Conservation (phyloP, 768 basidiomycete species). For the Clavaria fumosa region DNA sequence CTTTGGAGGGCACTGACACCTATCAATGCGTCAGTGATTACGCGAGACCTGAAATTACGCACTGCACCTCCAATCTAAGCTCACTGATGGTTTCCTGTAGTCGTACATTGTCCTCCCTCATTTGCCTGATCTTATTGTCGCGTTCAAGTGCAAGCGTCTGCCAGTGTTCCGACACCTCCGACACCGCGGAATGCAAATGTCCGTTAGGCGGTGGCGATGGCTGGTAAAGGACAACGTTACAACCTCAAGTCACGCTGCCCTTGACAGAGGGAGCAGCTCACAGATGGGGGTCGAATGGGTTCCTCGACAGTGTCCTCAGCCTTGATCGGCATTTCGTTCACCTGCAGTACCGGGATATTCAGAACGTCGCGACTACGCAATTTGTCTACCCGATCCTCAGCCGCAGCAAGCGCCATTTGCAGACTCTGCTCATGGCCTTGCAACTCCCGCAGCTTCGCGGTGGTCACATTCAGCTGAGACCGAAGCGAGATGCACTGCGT, state of each 20-base stretch:
- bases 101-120: slow-evolving; percentile 31
- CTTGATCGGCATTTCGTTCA: no score
- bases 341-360: slow-evolving; percentile 30
- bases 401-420: slow-evolving; percentile 33
- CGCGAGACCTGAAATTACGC: neutral
- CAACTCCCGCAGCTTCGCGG: slow-evolving; percentile 32
- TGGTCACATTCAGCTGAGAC: slow-evolving; percentile 39
- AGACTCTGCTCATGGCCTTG: slow-evolving; percentile 33
- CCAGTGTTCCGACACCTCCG: slow-evolving; percentile 25
- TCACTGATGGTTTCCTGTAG: slow-evolving; percentile 28
- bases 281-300: no score
- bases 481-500: slow-evolving; percentile 43
- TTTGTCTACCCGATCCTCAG: slow-evolving; percentile 51
- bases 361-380: slow-evolving; percentile 37
- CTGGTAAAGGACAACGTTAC: slow-evolving; percentile 29
- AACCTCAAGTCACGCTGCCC: no score
- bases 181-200: slow-evolving; percentile 16
- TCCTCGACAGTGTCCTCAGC: no score
- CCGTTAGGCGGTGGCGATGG: slow-evolving; percentile 25
- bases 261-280: no score
- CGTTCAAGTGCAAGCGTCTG: slow-evolving; percentile 27
- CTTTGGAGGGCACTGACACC: slow-evolving; percentile 29
- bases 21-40: slow-evolving; percentile 11
- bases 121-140: slow-evolving; percentile 31
- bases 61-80: neutral